phyloP scores from a whole-genome alignment of 768 basidiomycete genomes.

The Suillus ampliporus region DNA sequence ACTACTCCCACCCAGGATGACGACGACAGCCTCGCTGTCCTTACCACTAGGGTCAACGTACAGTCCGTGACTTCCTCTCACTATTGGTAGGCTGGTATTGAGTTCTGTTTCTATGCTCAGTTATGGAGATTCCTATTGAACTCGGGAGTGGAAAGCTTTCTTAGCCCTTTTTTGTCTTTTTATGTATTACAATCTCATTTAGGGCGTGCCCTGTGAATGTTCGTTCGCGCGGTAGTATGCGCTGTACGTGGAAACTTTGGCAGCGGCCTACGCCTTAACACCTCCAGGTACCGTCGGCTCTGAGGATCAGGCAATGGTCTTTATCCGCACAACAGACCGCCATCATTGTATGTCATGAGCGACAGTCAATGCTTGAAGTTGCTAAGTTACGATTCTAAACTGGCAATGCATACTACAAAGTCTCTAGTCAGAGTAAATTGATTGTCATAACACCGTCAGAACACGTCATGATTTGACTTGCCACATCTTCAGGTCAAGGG shows the following conservation, averaged over 20 bases:
- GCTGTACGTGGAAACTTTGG: no score
- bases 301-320: no score
- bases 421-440: no score
- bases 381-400: no score
- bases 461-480: background rate
- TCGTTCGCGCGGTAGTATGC: background rate
- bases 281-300: background rate
- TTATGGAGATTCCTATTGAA: background rate
- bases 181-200: no score
- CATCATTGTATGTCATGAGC: background rate
- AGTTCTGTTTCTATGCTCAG: background rate
- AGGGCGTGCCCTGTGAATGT: no score
- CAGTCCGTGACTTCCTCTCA: background rate
- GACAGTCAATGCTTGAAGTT: background rate
- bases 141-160: no score
- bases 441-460: background rate
- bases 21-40: conserved; percentile 43
- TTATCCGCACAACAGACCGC: background rate
- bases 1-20: conserved; percentile 39
- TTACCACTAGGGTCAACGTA: background rate
- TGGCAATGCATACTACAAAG: no score
- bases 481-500: background rate
- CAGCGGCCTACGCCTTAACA: background rate
- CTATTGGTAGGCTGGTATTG: background rate
- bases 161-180: no score